Percentiles rank a stretch among this genome's conserved stretches.
Evolutionary conservation across 2,329 filamentous ascomycete species (phyloP).

Genomic region (Talaromyces albobiverticillius): DNA sequence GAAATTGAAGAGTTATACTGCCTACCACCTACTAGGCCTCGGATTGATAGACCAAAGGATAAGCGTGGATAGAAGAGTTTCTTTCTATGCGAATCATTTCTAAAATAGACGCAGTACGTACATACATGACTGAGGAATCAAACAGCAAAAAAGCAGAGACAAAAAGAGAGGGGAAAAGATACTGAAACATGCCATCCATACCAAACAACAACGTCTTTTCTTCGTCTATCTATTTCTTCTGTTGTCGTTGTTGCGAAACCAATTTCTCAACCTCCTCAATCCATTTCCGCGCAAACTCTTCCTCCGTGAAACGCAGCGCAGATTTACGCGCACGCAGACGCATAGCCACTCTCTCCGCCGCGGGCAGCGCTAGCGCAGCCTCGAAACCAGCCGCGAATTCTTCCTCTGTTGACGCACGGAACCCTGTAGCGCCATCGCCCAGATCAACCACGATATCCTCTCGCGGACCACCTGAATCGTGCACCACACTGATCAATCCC

Average conservation of each 20-base stretch:
- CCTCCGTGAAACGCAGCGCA: constrained; percentile 81
- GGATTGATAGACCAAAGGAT: no score
- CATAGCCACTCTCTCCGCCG: constrained; percentile 67
- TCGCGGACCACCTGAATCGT: constrained; percentile 89
- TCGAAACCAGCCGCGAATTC: constrained; percentile 82
- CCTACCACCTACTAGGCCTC: no score
- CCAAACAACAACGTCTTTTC: no score
- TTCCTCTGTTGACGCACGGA: constrained; percentile 72
- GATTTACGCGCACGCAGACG: constrained; percentile 72
- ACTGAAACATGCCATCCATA: neutral
- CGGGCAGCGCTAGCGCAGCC: constrained; percentile 65
- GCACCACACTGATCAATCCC: constrained; percentile 87
- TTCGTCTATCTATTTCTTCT: constrained; percentile 7
- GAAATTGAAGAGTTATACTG: no score
- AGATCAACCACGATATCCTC: constrained; percentile 84
- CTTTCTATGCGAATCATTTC: neutral
- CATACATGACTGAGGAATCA: neutral
- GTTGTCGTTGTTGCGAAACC: constrained; percentile 16
- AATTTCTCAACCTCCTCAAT: constrained; percentile 69
- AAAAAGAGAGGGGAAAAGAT: neutral
- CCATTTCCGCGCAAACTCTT: constrained; percentile 80
- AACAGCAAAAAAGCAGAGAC: neutral
- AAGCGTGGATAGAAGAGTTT: neutral
- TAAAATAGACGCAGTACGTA: neutral
- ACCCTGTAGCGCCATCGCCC: constrained; percentile 74